Base-by-base conservation (phyloP, 176 grass and related monocot genomes). In the Carex kokanica region DNA sequence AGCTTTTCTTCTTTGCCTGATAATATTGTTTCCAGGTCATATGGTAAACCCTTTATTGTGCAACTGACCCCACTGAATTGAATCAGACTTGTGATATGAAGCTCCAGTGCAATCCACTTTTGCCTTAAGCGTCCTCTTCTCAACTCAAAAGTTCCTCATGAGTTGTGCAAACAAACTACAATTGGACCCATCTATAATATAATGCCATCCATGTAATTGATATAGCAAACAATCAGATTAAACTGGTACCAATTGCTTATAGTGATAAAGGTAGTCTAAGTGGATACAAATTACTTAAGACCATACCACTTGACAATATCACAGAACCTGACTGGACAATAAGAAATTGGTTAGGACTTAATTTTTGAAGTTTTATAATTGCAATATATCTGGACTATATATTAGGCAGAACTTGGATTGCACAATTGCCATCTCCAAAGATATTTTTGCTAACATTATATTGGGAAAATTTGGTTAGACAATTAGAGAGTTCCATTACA, bases 201-300 rank as follows among this genome's bases (percentile, higher is more conserved):
- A 23, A 24, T 24, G 31, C 55, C 73, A 55, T 21, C 13, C 71
- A 55, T 55, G 21, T 8, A 53, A 55, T 77, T 54, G 47, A 77
- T 77, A 17, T 77, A 77, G 12, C 49, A 77, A 70, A 77, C 73
- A 25, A 74, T 55, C 14, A 55, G 73, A 31, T 77, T 53, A 32
- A 54, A 55, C 73, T 53, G 23, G 25, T 77, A 51, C n/a, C 7
- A 52, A 74, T 74, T 74, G 20, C 12, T 74, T 52, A 52, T 52
- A 52, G 21, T 49, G 43, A 74, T 43, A 77, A 6, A 55, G 11
- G 5, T 9, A 70, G 24, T 77, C n/a, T 52, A 52, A 74, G 43
- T 25, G 70, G 70, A 52, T 74, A 74, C 11, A 74, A 52, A 74
- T 73, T 51, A 52, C 11, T 51, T 51, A 14, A 24, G 27, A 51